These are phyloP conservation scores for Entophlyctis luteolus DNA, from an alignment of 192 early-diverging fungal genomes.

Conservation along the genomic window DNA sequence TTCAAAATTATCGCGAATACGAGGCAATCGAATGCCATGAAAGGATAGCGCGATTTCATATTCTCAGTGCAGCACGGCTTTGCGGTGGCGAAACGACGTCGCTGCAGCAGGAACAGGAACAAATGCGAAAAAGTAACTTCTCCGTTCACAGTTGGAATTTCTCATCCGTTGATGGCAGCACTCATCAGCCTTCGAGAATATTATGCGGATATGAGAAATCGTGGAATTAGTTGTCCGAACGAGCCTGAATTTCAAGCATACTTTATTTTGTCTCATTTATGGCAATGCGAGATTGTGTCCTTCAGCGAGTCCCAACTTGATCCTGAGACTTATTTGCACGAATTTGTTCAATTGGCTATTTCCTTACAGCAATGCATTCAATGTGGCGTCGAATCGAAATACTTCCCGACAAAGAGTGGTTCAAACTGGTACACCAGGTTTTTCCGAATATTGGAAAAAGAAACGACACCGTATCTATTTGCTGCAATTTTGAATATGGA, in stretches of 20 bases:
- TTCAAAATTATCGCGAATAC: slow-evolving; percentile 72
- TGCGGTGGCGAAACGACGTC: slow-evolving; percentile 66
- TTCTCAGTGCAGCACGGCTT: slow-evolving; percentile 69
- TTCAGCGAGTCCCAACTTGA: slow-evolving; percentile 62
- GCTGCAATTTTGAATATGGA: slow-evolving; percentile 74
- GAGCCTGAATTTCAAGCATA: slow-evolving; percentile 91
- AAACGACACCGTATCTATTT: slow-evolving; percentile 64
- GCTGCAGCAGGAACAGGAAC: slow-evolving; percentile 82
- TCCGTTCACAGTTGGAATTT: not conserved
- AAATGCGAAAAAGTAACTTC: slow-evolving; percentile 74
- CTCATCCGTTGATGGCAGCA: slow-evolving; percentile 41
- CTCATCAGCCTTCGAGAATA: slow-evolving; percentile 81
- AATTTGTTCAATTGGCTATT: slow-evolving; percentile 67
- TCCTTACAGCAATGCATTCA: slow-evolving; percentile 57
- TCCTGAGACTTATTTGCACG: slow-evolving; percentile 40
- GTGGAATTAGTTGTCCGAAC: slow-evolving; percentile 57
- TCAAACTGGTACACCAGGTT: slow-evolving; percentile 65
- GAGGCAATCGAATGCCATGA: slow-evolving; percentile 71
- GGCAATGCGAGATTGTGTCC: slow-evolving; percentile 67
- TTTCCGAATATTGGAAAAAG: slow-evolving; percentile 64
- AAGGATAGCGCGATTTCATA: slow-evolving; percentile 82
- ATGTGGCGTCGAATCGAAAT: not conserved
- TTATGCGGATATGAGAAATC: slow-evolving; percentile 70
- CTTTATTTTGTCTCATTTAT: slow-evolving; percentile 71
- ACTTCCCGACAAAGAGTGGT: slow-evolving; percentile 36